phyloP scores from a whole-genome alignment of 352 stramenopile species.

The Globisporangium yorkense region DNA sequence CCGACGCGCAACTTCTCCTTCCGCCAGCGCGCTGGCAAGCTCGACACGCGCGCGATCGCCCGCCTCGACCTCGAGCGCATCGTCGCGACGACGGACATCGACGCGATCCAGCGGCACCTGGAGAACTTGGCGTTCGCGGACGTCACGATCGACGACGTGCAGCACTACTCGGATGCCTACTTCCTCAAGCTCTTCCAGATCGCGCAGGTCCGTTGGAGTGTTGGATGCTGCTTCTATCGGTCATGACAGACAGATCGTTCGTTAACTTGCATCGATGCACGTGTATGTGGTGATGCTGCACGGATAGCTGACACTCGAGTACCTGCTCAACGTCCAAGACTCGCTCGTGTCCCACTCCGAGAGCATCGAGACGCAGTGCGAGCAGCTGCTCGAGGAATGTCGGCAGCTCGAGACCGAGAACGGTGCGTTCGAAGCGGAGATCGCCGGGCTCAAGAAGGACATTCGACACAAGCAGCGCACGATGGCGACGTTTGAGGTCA shows the following conservation, averaged over 20 bases:
- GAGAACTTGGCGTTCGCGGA: constrained; percentile 82
- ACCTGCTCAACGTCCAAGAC: constrained; percentile 80
- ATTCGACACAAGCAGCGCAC: constrained; percentile 79
- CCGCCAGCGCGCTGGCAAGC: constrained; percentile 61
- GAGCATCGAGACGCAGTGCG: constrained; percentile 62
- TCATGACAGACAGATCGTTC: too few species aligned
- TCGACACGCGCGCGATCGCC: constrained; percentile 67
- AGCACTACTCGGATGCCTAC: constrained; percentile 81
- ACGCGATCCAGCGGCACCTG: constrained; percentile 64
- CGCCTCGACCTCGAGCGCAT: constrained; percentile 68
- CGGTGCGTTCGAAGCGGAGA: constrained; percentile 46
- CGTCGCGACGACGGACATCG: constrained; percentile 68
- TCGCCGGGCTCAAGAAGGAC: constrained; percentile 62
- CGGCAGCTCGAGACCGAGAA: constrained; percentile 62
- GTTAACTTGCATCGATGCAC: not conserved
- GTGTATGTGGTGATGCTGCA: not conserved
- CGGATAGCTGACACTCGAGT: constrained; percentile 74
- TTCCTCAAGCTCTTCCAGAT: constrained; percentile 87
- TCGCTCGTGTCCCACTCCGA: constrained; percentile 66
- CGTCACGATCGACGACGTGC: constrained; percentile 74
- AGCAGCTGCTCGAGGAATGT: constrained; percentile 50
- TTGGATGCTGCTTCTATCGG: too few species aligned
- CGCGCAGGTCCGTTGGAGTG: constrained; percentile 36
- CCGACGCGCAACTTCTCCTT: constrained; percentile 72
- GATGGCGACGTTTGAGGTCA: constrained; percentile 74